Base-by-base conservation (phyloP, 331 rosid species). In the Malus hybrid region DNA sequence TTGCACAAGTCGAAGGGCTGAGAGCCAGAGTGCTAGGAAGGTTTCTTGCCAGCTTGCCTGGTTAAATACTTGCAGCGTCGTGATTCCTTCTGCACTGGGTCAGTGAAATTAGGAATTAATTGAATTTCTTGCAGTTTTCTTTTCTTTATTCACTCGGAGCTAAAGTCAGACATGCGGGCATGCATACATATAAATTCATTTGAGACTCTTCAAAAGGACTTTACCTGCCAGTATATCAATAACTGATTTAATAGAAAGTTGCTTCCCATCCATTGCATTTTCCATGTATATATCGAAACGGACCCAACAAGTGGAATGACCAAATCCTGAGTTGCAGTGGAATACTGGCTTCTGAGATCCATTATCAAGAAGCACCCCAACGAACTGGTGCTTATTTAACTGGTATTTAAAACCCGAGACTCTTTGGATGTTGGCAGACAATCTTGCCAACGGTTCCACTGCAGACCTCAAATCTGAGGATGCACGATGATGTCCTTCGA, bases 1-100 rank as follows among this genome's bases (percentile, higher is more conserved):
- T 79, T 91, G 95, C 84, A 91, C 97, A 84, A 91, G 95, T 66
- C 91, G 89, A 82, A 91, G 97, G 71, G 97, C 95, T 75, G 97
- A 87, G 71, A 91, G 89, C 97, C 97, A 91, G 71, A 91, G 87
- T 14, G 93, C 95, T 55, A 87, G 82, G 82, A 91, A 87, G 66
- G 97, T 87, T 78, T 87, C 95, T 72, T 91, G 95, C 95, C 97
- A 91, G 79, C 85, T 87, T 76, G 97, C 89, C 86, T 87, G 91
- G 89, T 91, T 89, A 78, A 87, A 63, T 83, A 75, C 82, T 83
- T 83, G 93, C 58, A 87, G 89, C 24, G 87, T 83, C 88, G 75
- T 84, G 83, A 83, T 84, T 81, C 11, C 84, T 70, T 87, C 97
- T 91, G 97, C 91, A 72, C 78, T 77, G 81, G 82, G 79, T 28